Evolutionary conservation across 495 filamentous ascomycete genomes (phyloP).

Genomic region (Hypomontagnella submonticulosa): DNA sequence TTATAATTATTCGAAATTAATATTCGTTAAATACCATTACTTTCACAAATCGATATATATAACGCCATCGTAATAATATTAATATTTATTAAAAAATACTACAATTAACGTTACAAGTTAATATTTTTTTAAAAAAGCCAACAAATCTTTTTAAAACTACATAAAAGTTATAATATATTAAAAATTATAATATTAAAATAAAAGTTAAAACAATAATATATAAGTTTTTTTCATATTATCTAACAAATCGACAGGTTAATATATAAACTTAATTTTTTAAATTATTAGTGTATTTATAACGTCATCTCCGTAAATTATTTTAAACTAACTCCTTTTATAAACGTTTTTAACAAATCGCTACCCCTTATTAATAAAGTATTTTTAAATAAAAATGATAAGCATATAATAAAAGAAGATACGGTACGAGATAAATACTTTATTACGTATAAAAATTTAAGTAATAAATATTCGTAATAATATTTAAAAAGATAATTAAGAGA

Average conservation of each 20-base stretch:
- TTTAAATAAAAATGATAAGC: not conserved
- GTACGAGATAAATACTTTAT: conserved; percentile 9
- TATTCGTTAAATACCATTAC: no score
- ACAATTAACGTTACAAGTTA: not conserved
- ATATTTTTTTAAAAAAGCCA: conserved; percentile 11
- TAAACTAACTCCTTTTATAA: not conserved
- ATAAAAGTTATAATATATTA: conserved; percentile 12
- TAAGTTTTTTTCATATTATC: not conserved
- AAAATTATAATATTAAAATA: not conserved
- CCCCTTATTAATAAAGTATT: not conserved
- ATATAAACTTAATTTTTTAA: conserved; percentile 3
- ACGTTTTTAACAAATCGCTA: not conserved
- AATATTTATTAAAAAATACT: conserved; percentile 8
- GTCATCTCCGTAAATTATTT: conserved; percentile 1
- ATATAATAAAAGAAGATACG: conserved; percentile 7
- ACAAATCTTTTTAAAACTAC: not conserved
- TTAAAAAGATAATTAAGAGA: no score
- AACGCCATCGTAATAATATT: not conserved
- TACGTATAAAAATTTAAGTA: conserved; percentile 2
- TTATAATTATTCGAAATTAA: no score
- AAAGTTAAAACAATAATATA: conserved; percentile 1
- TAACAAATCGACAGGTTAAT: conserved; percentile 9
- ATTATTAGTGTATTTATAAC: conserved; percentile 3
- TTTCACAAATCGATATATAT: conserved; percentile 2
- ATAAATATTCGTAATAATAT: no score